Evolutionary conservation across 495 filamentous ascomycete genomes (phyloP).

Genomic region (Penicillium egyptiacum): DNA sequence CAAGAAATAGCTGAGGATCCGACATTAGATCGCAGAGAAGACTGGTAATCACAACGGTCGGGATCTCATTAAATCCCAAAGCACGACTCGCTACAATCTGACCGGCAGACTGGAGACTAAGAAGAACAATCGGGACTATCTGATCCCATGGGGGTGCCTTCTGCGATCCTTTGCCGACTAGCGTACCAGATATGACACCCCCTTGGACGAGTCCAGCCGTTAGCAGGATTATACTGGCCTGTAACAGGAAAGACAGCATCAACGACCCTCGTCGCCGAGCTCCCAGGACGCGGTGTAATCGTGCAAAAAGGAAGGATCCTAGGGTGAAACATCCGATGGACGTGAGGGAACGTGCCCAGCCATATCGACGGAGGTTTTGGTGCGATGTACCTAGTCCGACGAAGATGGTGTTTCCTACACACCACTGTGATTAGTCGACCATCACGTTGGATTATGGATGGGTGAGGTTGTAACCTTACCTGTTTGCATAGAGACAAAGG

Average conservation of each 20-base stretch:
- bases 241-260: constrained; percentile 54
- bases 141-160: constrained; percentile 24
- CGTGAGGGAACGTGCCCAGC: constrained; percentile 58
- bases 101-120: constrained; percentile 67
- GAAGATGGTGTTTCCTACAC: constrained; percentile 60
- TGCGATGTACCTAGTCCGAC: constrained; percentile 58
- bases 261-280: constrained; percentile 47
- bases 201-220: constrained; percentile 53
- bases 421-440: background rate
- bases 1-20: constrained; percentile 54
- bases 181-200: constrained; percentile 38
- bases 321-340: constrained; percentile 54
- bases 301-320: constrained; percentile 50
- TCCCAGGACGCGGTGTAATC: constrained; percentile 31
- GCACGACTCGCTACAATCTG: constrained; percentile 64
- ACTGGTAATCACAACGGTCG: constrained; percentile 69
- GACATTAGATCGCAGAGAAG: constrained; percentile 64
- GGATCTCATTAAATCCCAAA: constrained; percentile 66
- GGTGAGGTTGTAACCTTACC: constrained; percentile 27
- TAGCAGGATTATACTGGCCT: constrained; percentile 53
- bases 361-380: constrained; percentile 50
- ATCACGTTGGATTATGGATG: background rate
- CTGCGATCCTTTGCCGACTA: constrained; percentile 13
- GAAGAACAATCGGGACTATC: constrained; percentile 54
- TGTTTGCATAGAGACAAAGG: constrained; percentile 58